Evolutionary conservation across 140 eudicot genomes (phyloP), one percentile per base, ranked within the genome.

Genomic region (Erigeron philadelphicus): DNA sequence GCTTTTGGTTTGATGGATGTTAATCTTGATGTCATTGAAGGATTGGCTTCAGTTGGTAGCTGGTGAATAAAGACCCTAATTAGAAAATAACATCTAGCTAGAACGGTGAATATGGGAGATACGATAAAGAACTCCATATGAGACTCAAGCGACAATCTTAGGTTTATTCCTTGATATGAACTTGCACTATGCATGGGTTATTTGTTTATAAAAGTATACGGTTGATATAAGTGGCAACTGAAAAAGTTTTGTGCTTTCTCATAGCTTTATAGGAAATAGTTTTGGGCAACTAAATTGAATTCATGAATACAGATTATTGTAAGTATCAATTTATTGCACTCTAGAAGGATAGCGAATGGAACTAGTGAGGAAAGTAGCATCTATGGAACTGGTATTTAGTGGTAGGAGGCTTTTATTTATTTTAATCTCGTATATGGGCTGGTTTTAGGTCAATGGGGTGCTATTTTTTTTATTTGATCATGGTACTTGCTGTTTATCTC

Each of bases 81-180:
- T 53, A 21, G 25, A 0, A 21, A 21, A 21, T 21, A 18, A 53
- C 49, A 15, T 12, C n/a, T 61, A 46, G 47, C n/a, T 61, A 35
- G 45, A 61, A 40, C 12, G 17, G 11, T 19, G 16, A 43, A 17
- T 46, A 44, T 44, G 44, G 43, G 70, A 65, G 42, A 31, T 25
- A 47, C 21, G 61, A 49, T 31, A 21, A 64, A 64, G 50, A 67
- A 67, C 2, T 67, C 59, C 35, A 48, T 67, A 67, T 31, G 46
- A 49, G n/a, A 67, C 50, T n/a, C 48, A 6, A 13, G 35, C 16
- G 31, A 35, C 61, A 67, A 15, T 67, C 6, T 67, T 52, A 43
- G 50, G 12, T 66, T 25, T 49, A 49, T 23, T 49, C 19, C 23
- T 23, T 18, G 25, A 13, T 47, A 21, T 31, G 71, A n/a, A 66